Conservation (phyloP, 2,329 filamentous ascomycete genomes). For the Colletotrichum higginsianum region DNA sequence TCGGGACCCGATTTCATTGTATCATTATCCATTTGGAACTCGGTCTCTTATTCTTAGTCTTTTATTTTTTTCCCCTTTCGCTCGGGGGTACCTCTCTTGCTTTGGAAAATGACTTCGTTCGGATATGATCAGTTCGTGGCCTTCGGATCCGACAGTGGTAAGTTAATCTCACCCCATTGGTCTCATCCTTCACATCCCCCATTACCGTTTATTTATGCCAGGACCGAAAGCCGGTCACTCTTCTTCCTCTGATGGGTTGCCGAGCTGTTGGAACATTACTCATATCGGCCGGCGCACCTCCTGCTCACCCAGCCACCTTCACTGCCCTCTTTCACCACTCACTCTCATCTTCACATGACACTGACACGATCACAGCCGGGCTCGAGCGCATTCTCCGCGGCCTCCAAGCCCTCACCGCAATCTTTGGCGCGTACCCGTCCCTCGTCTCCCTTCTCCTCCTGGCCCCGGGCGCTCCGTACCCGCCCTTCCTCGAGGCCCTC, state of each 20-base stretch:
- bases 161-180: conserved; percentile 31
- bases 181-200: not conserved
- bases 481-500: conserved; percentile 47
- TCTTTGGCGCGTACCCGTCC: conserved; percentile 62
- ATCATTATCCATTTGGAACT: not conserved
- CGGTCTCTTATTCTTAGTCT: not conserved
- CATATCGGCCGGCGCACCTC: too few species aligned
- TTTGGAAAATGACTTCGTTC: conserved; percentile 32
- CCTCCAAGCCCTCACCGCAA: conserved; percentile 66
- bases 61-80: not conserved
- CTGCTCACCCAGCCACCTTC: too few species aligned
- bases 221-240: too few species aligned
- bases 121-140: conserved; percentile 56
- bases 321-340: not conserved
- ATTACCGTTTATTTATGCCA: conserved; percentile 4
- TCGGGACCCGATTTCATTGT: not conserved
- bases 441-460: conserved; percentile 53
- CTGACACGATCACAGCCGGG: conserved; percentile 60
- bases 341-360: not conserved
- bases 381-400: conserved; percentile 74
- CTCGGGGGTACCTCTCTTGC: not conserved
- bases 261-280: not conserved
- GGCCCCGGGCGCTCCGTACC: conserved; percentile 42
- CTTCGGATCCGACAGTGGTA: conserved; percentile 65
- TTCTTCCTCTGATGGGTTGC: not conserved